Evolutionary conservation across 2,329 filamentous ascomycete genomes (phyloP).

Genomic region (Lachnellula cervina): DNA sequence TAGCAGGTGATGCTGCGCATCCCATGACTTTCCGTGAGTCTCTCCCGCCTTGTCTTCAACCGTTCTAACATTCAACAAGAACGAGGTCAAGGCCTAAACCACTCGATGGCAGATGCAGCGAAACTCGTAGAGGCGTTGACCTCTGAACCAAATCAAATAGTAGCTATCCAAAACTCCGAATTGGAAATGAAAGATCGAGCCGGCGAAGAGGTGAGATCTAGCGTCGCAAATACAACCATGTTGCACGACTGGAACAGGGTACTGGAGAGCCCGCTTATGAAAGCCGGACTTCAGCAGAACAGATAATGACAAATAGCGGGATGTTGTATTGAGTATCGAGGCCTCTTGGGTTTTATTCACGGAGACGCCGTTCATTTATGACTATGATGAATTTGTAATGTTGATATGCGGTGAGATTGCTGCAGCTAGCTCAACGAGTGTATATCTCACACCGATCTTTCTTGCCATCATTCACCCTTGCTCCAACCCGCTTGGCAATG

Average conservation of each 20-base stretch:
- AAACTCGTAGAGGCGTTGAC: conserved; percentile 30
- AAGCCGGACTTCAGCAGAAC: neutral
- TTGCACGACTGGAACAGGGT: conserved; percentile 39
- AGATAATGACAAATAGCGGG: conserved; percentile 10
- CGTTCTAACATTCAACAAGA: conserved; percentile 33
- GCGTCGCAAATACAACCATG: conserved; percentile 41
- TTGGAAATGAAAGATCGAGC: conserved; percentile 41
- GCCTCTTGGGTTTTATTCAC: no score
- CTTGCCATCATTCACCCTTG: no score
- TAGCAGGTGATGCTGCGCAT: conserved; percentile 34
- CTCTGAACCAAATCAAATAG: conserved; percentile 24
- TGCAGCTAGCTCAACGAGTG: no score
- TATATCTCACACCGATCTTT: no score
- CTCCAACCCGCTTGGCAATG: no score
- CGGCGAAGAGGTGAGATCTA: conserved; percentile 40
- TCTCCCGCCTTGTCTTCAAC: neutral
- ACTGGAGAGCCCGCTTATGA: conserved; percentile 25
- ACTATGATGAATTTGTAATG: no score
- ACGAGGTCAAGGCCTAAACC: conserved; percentile 46
- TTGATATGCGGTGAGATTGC: no score
- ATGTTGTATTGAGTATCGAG: no score
- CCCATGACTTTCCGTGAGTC: conserved; percentile 34
- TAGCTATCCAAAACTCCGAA: conserved; percentile 37
- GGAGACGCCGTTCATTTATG: no score
- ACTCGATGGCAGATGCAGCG: conserved; percentile 40